Conservation (phyloP, 2,329 filamentous ascomycete genomes). For the Atkinsonella hypoxylon region DNA sequence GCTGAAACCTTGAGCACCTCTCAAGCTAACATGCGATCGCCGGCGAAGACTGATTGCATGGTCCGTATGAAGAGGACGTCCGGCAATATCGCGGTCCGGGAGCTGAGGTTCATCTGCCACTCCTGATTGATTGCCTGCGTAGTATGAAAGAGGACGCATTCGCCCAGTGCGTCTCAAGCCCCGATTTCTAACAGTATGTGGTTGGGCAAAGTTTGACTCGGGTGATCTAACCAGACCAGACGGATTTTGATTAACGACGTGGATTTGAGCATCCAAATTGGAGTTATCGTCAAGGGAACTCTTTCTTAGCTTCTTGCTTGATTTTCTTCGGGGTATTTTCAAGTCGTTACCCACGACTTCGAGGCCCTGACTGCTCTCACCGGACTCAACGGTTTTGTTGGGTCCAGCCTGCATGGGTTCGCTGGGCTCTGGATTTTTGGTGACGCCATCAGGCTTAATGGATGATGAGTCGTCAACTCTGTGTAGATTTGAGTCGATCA, state of each 20-base stretch:
- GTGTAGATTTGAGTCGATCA: background rate
- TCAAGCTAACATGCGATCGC: slow-evolving; percentile 42
- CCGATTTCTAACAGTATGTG: background rate
- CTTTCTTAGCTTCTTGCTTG: slow-evolving; percentile 7
- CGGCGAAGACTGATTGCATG: slow-evolving; percentile 33
- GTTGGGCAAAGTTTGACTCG: background rate
- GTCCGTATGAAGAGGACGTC: slow-evolving; percentile 15
- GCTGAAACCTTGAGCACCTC: slow-evolving; percentile 37
- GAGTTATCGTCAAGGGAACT: background rate
- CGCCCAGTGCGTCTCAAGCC: background rate
- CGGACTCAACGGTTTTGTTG: slow-evolving; percentile 1
- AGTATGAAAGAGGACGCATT: background rate
- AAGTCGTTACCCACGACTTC: background rate
- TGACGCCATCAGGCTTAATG: background rate
- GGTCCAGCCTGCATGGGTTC: background rate
- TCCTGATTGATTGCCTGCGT: background rate
- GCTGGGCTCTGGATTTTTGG: background rate
- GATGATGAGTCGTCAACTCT: background rate
- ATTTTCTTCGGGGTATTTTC: slow-evolving; percentile 7
- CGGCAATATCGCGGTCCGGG: slow-evolving; percentile 14
- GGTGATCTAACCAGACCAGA: too few relatives aligned
- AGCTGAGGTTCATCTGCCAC: slow-evolving; percentile 12
- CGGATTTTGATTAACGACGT: background rate
- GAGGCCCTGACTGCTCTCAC: background rate
- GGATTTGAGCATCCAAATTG: background rate